Evolutionary conservation across 139 green algal species (phyloP), one percentile per base, ranked within the genome.

Genomic region (Chlamydomonas applanata): DNA sequence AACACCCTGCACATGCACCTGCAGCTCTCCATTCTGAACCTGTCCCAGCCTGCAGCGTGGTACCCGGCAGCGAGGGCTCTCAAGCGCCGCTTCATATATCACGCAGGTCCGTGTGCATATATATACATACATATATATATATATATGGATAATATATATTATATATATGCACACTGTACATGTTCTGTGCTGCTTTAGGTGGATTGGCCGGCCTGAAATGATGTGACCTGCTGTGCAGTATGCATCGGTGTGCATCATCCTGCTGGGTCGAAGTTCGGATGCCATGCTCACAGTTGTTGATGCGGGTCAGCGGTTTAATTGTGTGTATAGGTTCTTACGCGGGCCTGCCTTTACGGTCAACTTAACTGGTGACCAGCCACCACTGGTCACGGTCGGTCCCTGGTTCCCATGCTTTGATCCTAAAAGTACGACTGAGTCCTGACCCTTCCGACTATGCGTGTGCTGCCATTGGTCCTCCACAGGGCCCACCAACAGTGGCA

Each of bases 401-500:
- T n/a, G n/a, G n/a, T n/a, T n/a, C n/a, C n/a, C n/a, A n/a, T n/a
- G n/a, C n/a, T n/a, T n/a, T n/a, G n/a, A n/a, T n/a, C n/a, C n/a
- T n/a, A n/a, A n/a, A n/a, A n/a, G n/a, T n/a, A n/a, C n/a, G n/a
- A n/a, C n/a, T n/a, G n/a, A n/a, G n/a, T n/a, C 29, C 19, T 29
- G 16, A 53, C 44, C 53, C 7, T 9, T 22, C n/a, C 20, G n/a
- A 27, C 53, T 27, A 9, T 61, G 53, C 4, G 20, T 25, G 4
- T 25, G 19, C 4, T 17, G 30, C 0, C 16, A 54, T 45, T n/a
- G n/a, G n/a, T 24, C 44, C 30, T 17, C 68, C 57, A 9, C 82
- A 68, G 95, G 95, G 13, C 95, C 95, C 54, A 99, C 95, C 45
- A 99, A 99, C 90, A 94, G 83, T 69, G 95, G 95, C 68, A 99